Evolutionary conservation across 2,329 filamentous ascomycete genomes (phyloP).

Genomic region (Clarireedia homoeocarpa): DNA sequence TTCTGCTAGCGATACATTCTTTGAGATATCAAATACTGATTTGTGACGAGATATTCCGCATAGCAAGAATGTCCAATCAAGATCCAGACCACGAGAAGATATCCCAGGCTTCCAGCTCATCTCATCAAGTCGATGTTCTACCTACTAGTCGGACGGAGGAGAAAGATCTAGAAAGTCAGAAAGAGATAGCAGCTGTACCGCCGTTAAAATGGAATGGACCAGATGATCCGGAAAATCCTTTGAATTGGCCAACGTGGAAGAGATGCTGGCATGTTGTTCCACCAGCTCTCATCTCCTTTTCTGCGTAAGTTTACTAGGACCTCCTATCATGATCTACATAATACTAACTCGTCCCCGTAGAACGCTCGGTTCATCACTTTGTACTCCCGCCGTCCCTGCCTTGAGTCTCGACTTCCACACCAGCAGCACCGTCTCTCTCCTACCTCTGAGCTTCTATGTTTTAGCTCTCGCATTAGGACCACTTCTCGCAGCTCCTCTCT

Average conservation of each 20-base stretch:
- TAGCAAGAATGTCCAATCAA: too few species aligned
- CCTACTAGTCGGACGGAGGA: background rate
- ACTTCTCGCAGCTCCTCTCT: constrained; percentile 50
- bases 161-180: background rate
- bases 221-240: constrained; percentile 14
- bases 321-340: background rate
- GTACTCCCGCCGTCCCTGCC: background rate
- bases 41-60: too few species aligned
- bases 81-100: background rate
- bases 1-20: too few species aligned
- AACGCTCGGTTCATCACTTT: background rate
- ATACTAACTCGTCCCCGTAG: background rate
- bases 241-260: constrained; percentile 13
- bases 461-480: constrained; percentile 56
- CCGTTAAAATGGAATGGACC: constrained; percentile 1
- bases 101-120: background rate
- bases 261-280: constrained; percentile 6
- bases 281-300: background rate
- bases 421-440: background rate
- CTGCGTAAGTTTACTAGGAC: background rate
- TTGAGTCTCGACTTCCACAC: background rate
- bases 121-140: background rate
- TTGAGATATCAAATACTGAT: too few species aligned
- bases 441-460: constrained; percentile 35
- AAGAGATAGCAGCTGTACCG: background rate